Percentiles rank a stretch among this genome's conserved stretches.
phyloP scores from a whole-genome alignment of 208 protist genomes.

The Acanthamoeba royreba region DNA sequence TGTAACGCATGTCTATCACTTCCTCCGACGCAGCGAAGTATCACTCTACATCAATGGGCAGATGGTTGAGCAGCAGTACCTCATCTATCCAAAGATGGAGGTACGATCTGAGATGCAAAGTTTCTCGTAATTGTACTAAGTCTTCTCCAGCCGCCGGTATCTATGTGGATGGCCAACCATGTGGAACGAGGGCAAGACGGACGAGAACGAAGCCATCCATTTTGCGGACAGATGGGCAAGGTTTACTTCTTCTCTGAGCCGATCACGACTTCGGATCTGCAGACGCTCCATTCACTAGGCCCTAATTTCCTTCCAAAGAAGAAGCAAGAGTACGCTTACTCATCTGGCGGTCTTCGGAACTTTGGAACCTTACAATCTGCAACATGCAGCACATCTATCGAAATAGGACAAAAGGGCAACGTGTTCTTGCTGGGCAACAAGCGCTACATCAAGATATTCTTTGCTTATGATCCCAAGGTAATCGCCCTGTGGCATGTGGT shows the following conservation, averaged over 20 bases:
- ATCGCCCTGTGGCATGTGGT: not conserved
- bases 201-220: not conserved
- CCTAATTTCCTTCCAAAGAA: slow-evolving; percentile 39
- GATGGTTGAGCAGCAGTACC: slow-evolving; percentile 4
- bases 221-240: slow-evolving; percentile 43
- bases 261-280: not conserved
- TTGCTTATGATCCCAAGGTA: slow-evolving; percentile 31
- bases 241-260: not conserved
- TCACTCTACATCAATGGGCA: slow-evolving; percentile 27
- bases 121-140: not conserved
- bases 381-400: not conserved
- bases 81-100: slow-evolving; percentile 38
- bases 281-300: not conserved
- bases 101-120: not conserved
- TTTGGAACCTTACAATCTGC: not conserved
- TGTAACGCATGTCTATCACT: slow-evolving; percentile 21
- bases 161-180: slow-evolving; percentile 27
- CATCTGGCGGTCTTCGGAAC: not conserved
- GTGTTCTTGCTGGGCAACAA: slow-evolving; percentile 2
- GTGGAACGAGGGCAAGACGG: not conserved
- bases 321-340: not conserved
- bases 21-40: slow-evolving; percentile 30
- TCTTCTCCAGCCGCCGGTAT: not conserved
- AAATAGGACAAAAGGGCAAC: slow-evolving; percentile 15
- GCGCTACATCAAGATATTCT: not conserved